phyloP scores from a whole-genome alignment of 768 basidiomycete genomes.

The Sarcodon sp. region DNA sequence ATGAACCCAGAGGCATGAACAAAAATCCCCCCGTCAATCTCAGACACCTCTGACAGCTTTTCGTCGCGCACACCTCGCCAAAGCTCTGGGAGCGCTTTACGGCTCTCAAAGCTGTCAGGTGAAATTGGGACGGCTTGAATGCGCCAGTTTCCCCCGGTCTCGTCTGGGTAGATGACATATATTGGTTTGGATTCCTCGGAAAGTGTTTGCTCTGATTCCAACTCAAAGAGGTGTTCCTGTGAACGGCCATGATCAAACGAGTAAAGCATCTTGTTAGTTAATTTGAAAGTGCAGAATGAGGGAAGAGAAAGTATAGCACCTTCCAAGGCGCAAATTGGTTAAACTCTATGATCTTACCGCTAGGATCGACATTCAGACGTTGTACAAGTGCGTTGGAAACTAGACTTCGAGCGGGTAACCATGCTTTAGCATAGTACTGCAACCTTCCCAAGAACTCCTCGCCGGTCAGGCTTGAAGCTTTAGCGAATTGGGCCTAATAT shows the following conservation, averaged over 20 bases:
- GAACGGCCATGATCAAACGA: background rate
- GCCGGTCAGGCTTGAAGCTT: constrained; percentile 76
- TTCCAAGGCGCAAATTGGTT: constrained; percentile 83
- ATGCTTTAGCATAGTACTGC: constrained; percentile 76
- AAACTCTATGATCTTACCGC: constrained; percentile 69
- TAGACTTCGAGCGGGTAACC: constrained; percentile 85
- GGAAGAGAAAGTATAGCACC: constrained; percentile 23
- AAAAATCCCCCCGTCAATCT: constrained; percentile 79
- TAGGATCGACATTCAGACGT: constrained; percentile 45
- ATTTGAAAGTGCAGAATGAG: background rate
- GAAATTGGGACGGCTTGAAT: constrained; percentile 83
- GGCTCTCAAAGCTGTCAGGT: constrained; percentile 77
- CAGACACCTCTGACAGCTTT: constrained; percentile 54
- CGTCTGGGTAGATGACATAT: constrained; percentile 89
- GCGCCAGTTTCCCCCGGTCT: constrained; percentile 66
- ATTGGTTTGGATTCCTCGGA: constrained; percentile 41
- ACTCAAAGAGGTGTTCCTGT: constrained; percentile 83
- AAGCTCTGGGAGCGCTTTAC: constrained; percentile 83
- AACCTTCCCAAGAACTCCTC: constrained; percentile 73
- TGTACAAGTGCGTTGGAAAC: constrained; percentile 47
- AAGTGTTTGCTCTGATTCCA: constrained; percentile 50
- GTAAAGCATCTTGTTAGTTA: constrained; percentile 2
- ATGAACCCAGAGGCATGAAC: constrained; percentile 96
- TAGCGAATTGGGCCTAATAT: constrained; percentile 52
- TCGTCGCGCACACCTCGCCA: constrained; percentile 93